Percentiles rank a stretch among this genome's conserved stretches.
phyloP scores from a whole-genome alignment of 2,329 filamentous ascomycete species.

The Pestalotiopsis sp. region DNA sequence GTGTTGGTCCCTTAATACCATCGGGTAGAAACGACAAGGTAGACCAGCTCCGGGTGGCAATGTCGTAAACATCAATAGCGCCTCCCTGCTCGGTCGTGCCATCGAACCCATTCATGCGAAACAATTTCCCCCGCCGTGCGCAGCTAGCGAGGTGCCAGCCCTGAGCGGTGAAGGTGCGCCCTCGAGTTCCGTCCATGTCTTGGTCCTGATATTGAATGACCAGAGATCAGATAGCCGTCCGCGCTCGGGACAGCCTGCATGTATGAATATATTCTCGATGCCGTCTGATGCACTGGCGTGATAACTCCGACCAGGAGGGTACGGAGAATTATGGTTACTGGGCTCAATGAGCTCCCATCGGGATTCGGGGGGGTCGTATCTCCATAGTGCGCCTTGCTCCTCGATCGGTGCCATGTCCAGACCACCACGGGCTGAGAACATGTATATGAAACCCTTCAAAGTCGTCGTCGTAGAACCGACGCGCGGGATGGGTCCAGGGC shows the following conservation, averaged over 20 bases:
- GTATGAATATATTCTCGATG: constrained; percentile 51
- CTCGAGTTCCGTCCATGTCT: constrained; percentile 51
- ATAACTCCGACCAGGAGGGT: constrained; percentile 55
- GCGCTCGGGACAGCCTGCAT: constrained; percentile 59
- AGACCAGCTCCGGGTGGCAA: constrained; percentile 22
- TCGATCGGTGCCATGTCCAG: constrained; percentile 59
- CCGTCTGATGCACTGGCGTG: constrained; percentile 46
- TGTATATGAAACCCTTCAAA: constrained; percentile 49
- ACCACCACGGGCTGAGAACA: constrained; percentile 65
- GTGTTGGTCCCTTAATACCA: not conserved
- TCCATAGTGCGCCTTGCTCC: constrained; percentile 58
- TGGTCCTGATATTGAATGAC: constrained; percentile 49
- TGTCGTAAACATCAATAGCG: constrained; percentile 47
- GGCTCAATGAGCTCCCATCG: constrained; percentile 49
- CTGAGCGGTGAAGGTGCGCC: constrained; percentile 52
- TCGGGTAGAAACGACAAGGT: not conserved
- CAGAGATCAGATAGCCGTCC: constrained; percentile 61
- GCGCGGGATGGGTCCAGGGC: constrained; percentile 37
- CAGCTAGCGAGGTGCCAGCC: constrained; percentile 53
- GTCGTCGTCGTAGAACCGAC: constrained; percentile 54
- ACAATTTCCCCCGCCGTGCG: constrained; percentile 40
- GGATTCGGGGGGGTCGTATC: constrained; percentile 39
- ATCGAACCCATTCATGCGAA: constrained; percentile 65
- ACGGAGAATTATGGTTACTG: constrained; percentile 30
- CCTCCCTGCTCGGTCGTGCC: constrained; percentile 60